Evolutionary conservation across 208 protist genomes (phyloP).

Genomic region (Eutreptiella sp.): DNA sequence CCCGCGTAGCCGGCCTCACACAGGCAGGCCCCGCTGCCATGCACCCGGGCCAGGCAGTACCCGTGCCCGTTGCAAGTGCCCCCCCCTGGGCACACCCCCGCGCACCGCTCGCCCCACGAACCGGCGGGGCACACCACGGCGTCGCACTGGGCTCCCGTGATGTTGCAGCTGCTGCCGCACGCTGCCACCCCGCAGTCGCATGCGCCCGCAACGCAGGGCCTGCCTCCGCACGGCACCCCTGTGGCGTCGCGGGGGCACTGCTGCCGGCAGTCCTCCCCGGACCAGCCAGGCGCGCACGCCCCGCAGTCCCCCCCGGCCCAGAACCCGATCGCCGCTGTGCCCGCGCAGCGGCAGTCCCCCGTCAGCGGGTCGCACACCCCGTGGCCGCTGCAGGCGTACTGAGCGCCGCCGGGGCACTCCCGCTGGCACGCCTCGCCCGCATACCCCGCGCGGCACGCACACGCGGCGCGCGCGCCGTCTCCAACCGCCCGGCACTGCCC

Average conservation of each 20-base stretch:
- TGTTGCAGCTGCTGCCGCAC: not conserved
- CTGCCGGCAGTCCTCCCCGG: too few species aligned
- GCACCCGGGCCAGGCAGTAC: conserved; percentile 3
- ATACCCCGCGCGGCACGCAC: too few species aligned
- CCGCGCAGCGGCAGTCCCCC: not conserved
- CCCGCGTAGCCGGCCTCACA: conserved; percentile 13
- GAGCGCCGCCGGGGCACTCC: not conserved
- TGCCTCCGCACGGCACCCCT: too few species aligned
- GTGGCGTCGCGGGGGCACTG: too few species aligned
- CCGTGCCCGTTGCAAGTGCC: conserved; percentile 18
- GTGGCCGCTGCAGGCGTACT: not conserved
- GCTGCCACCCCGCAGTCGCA: too few species aligned
- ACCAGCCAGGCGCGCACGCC: not conserved
- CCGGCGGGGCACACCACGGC: conserved; percentile 1
- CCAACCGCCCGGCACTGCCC: too few species aligned
- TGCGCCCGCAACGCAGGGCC: too few species aligned
- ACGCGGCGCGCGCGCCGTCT: too few species aligned
- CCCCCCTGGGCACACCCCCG: conserved; percentile 4
- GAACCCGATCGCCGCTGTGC: too few species aligned
- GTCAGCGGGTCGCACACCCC: conserved; percentile 10
- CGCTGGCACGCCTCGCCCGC: too few species aligned
- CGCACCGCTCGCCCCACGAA: conserved; percentile 7
- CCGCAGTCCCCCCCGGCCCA: too few species aligned
- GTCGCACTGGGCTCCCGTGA: not conserved
- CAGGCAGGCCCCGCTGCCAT: conserved; percentile 12